A percentile compares a stretch with the other conserved stretches of the same genome.
These are phyloP conservation scores for Eucalyptus erythrocorys DNA, from an alignment of 345 rosid species.

Conservation along the genomic window DNA sequence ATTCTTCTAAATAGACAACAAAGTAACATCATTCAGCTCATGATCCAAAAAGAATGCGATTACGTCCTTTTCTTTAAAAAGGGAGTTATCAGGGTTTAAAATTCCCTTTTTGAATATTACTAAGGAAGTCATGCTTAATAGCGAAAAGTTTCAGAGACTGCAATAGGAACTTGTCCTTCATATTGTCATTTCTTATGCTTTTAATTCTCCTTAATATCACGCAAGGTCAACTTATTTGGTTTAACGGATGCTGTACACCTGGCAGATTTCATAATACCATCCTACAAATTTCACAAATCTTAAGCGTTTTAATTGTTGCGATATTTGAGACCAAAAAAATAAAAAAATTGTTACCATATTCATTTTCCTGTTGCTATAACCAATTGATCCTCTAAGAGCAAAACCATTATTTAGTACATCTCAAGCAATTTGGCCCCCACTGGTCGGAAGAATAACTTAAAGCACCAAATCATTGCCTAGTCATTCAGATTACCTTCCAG, in stretches of 20 bases:
- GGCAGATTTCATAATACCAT: background rate
- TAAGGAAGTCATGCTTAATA: background rate
- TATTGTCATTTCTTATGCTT: background rate
- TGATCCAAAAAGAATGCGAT: background rate
- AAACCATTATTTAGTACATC: background rate
- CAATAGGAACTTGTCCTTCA: background rate
- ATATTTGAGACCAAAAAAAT: too few species aligned
- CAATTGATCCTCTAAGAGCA: background rate
- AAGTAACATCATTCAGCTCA: background rate
- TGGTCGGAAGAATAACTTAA: background rate
- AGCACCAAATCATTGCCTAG: background rate
- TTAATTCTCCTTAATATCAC: background rate
- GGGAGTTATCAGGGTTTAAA: background rate
- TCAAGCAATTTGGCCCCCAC: background rate
- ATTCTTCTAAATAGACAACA: background rate
- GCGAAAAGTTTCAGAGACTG: background rate
- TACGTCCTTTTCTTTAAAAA: background rate
- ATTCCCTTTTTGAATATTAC: background rate
- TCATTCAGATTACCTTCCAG: slow-evolving; percentile 55
- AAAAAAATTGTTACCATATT: background rate
- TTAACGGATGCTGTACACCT: background rate
- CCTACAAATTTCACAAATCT: background rate
- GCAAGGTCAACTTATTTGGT: background rate
- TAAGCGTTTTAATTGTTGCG: background rate
- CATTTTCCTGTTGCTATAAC: background rate